A percentile compares a stretch with the other conserved stretches of the same genome.
phyloP scores from a whole-genome alignment of 805 yeast species.

The Metschnikowia proteae region DNA sequence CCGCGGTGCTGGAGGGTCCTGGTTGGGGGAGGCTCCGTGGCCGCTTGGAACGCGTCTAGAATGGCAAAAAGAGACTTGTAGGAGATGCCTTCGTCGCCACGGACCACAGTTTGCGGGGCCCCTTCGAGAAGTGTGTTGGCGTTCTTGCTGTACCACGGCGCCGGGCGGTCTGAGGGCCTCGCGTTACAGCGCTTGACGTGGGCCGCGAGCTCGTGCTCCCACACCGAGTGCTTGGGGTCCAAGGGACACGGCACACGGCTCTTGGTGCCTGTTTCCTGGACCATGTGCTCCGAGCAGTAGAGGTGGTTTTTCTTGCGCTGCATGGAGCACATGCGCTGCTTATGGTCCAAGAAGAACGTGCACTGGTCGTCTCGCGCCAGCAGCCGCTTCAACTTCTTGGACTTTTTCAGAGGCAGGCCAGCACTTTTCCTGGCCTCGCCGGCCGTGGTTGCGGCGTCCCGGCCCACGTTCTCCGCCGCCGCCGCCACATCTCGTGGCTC shows the following conservation, averaged over 20 bases:
- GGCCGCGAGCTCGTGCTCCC: conserved; percentile 50
- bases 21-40: conserved; percentile 18
- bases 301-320: conserved; percentile 47
- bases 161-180: conserved; percentile 29
- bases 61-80: neutral
- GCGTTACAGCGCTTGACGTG: conserved; percentile 66
- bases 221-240: conserved; percentile 71
- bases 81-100: neutral
- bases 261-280: conserved; percentile 13
- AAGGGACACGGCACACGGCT: conserved; percentile 70
- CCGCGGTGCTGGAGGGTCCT: conserved; percentile 26
- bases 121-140: conserved; percentile 36
- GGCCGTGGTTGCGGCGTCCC: neutral
- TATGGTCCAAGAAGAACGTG: conserved; percentile 45
- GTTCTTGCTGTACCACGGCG: conserved; percentile 51
- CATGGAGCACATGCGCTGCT: conserved; percentile 58
- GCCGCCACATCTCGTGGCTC: too few relatives aligned
- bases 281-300: conserved; percentile 64
- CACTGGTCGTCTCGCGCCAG: conserved; percentile 31
- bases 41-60: conserved; percentile 6
- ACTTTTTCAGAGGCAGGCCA: neutral
- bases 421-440: neutral
- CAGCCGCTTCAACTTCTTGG: conserved; percentile 3
- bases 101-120: neutral
- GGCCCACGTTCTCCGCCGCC: too few relatives aligned